These are phyloP conservation scores for Sphaceloma murrayae DNA, from an alignment of 2,329 filamentous ascomycete species.

Conservation along the genomic window DNA sequence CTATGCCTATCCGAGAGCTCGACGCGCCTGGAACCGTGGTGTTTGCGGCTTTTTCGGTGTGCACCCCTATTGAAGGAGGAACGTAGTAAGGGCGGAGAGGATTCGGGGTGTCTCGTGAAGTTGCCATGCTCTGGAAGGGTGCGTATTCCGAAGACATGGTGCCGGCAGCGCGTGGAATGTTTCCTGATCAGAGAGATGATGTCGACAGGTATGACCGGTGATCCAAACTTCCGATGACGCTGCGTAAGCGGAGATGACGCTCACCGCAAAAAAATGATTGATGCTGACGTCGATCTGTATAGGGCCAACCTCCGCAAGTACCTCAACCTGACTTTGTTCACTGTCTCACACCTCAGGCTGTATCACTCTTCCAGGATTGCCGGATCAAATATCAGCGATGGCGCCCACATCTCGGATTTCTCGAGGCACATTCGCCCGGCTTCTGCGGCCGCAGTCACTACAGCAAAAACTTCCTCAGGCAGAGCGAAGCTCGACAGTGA, in stretches of 20 bases:
- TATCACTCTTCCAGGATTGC: no score
- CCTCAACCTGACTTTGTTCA: constrained; percentile 11
- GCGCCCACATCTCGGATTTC: not conserved
- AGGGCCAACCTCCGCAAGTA: not conserved
- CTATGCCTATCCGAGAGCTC: constrained; percentile 42
- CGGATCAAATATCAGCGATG: not conserved
- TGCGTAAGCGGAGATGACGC: not conserved
- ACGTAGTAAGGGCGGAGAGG: constrained; percentile 63
- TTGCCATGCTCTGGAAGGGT: constrained; percentile 31
- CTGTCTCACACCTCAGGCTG: no score
- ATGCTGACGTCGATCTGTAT: constrained; percentile 11
- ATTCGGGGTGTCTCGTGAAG: constrained; percentile 44
- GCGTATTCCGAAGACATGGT: constrained; percentile 19
- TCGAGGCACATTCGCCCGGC: not conserved
- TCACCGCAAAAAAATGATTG: not conserved
- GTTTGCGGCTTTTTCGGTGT: constrained; percentile 35
- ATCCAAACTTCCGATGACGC: not conserved
- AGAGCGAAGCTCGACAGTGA: not conserved
- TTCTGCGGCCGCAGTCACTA: not conserved
- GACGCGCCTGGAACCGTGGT: constrained; percentile 21
- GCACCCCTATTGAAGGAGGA: constrained; percentile 56
- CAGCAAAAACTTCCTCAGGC: not conserved
- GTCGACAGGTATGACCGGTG: constrained; percentile 4
- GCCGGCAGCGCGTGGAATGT: constrained; percentile 8
- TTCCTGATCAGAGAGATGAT: constrained; percentile 12